Evolutionary conservation across 495 filamentous ascomycete species (phyloP).

Genomic region (Penicillium coprophilum): DNA sequence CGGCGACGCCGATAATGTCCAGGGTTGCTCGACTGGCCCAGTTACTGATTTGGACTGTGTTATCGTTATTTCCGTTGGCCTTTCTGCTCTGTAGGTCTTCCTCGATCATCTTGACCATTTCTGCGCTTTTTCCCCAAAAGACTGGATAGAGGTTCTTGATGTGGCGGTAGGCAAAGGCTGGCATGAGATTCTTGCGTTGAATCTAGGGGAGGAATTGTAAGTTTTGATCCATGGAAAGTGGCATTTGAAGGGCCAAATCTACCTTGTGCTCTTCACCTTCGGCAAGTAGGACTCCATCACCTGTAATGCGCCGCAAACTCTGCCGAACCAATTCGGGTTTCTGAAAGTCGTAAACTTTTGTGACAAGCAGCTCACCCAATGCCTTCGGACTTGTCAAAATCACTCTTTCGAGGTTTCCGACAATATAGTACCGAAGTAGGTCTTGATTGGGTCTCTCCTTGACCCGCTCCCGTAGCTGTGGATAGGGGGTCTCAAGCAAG

Average conservation of each 20-base stretch:
- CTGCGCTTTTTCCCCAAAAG: constrained; percentile 72
- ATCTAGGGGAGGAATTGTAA: constrained; percentile 22
- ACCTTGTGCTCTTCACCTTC: constrained; percentile 85
- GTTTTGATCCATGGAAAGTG: neutral
- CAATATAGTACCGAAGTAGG: constrained; percentile 65
- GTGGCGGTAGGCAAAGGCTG: constrained; percentile 82
- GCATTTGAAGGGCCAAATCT: neutral
- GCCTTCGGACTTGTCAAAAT: constrained; percentile 64
- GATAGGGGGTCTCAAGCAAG: constrained; percentile 50
- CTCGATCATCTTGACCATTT: constrained; percentile 48
- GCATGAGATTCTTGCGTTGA: constrained; percentile 77
- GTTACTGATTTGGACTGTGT: constrained; percentile 54
- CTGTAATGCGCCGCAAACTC: constrained; percentile 63
- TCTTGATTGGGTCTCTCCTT: constrained; percentile 75
- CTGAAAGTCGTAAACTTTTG: constrained; percentile 74
- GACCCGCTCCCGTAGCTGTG: constrained; percentile 60
- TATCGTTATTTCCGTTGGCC: constrained; percentile 31
- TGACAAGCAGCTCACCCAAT: constrained; percentile 62
- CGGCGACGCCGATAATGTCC: constrained; percentile 86
- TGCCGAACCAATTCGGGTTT: constrained; percentile 63
- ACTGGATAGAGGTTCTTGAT: constrained; percentile 81
- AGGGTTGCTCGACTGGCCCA: constrained; percentile 76
- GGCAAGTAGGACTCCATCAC: constrained; percentile 73
- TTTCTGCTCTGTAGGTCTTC: constrained; percentile 28
- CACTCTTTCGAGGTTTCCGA: constrained; percentile 71